Evolutionary conservation across 78 protist species (phyloP).

Genomic region (Planoprotostelium fungivorum): DNA sequence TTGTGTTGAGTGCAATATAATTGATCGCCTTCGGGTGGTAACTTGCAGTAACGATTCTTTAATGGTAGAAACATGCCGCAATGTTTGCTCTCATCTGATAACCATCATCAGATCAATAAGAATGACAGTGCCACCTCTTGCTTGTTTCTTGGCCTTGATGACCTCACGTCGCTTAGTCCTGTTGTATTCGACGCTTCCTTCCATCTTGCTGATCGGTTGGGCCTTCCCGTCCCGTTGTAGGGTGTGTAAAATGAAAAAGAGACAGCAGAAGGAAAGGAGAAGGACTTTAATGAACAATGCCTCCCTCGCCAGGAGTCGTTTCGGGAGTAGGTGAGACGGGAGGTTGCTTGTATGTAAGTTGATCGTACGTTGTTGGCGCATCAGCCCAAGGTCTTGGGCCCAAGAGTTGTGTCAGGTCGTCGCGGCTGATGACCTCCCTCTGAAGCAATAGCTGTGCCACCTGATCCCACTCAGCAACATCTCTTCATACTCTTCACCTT

Average conservation of each 20-base stretch:
- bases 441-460: constrained; percentile 79
- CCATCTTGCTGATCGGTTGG: too few species aligned
- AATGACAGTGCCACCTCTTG: too few species aligned
- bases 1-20: neutral
- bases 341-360: neutral
- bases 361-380: neutral
- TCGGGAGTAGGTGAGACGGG: too few species aligned
- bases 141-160: too few species aligned
- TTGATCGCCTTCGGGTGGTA: neutral
- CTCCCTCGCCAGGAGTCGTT: too few species aligned
- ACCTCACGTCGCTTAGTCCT: too few species aligned
- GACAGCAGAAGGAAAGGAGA: too few species aligned
- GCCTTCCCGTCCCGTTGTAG: too few species aligned
- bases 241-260: too few species aligned
- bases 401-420: constrained; percentile 64
- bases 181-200: too few species aligned
- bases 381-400: constrained; percentile 52
- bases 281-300: too few species aligned
- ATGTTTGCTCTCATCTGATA: neutral
- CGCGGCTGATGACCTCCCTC: constrained; percentile 74
- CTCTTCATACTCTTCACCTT: neutral
- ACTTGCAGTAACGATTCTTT: neutral
- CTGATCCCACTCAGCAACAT: neutral
- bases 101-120: too few species aligned
- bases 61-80: neutral